Base-by-base conservation (phyloP, 2,329 filamentous ascomycete genomes). In the Elsinoe fawcettii region DNA sequence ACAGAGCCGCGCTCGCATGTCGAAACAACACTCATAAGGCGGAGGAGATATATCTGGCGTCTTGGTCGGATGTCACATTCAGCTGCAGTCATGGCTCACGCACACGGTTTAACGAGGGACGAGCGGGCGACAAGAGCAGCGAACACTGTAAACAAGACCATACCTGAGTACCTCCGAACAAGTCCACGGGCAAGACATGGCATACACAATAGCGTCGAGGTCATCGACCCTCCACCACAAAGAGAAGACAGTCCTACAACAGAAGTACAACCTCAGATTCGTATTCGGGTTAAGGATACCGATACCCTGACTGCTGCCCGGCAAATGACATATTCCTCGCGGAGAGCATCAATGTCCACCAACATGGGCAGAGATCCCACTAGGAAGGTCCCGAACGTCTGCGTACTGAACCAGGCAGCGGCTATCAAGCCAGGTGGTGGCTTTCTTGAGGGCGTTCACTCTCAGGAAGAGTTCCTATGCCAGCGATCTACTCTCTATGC, bases 321-420 rank as follows among this genome's bases (percentile, higher is more conserved):
- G 69, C 70, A 30, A 62, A 70, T 77, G 32, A 59, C 64, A 5
- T 62, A 57, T 44, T 63, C 59, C 1, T 60, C 59, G 6, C 36
- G 59, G 30, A 59, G 59, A 36, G 57, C 59, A 43, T 62, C 59
- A 39, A 41, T 56, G 32, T 49, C 37, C 34, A 32, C 32, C 51
- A 51, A 43, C 39, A 30, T 39, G 16, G 23, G 20, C 16, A 47
- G 51, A 20, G 41, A 53, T 32, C 51, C 30, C n/a, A 54, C 39
- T 32, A 43, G 30, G 22, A 27, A 27, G 34, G 36, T 34, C 6
- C 44, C 56, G 18, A 76, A 76, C 36, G 73, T 81, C 1, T 80
- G 75, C 3, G 72, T 86, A 22, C 72, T 86, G 2, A 85, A 83
- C 66, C 85, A 85, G 81, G 82, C 81, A 0, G 85, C 82, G 0